Evolutionary conservation across 2,329 filamentous ascomycete species (phyloP), one percentile per base, ranked within the genome.

Genomic region (Botrytis pseudocinerea): DNA sequence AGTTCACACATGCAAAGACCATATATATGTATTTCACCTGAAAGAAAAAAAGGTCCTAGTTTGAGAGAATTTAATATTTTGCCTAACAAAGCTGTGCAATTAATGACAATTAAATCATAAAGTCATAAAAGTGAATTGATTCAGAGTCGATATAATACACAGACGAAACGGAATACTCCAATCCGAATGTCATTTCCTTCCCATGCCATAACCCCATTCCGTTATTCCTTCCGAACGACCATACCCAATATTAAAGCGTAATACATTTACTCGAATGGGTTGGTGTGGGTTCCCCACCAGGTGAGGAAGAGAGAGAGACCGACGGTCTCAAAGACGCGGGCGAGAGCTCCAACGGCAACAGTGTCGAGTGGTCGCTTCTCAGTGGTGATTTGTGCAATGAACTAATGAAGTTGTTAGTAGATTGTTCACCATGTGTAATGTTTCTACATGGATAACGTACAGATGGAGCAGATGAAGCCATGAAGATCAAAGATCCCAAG

Each of bases 261-360:
- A 40, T 60, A 38, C 20, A 59, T 78, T 78, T 80, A 81, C 69
- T 81, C 90, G 84, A 97, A 97, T 75, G 94, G 94, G 87, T 94
- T 95, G 85, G 94, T 96, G 82, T 93, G 92, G 81, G 95, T 98
- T 81, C 95, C 95, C 95, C 95, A 98, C 92, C 93, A 98, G 82
- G 94, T 97, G 80, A 98, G 87, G 89, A 98, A 94, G 80, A 97
- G 83, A 76, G 92, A 94, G 74, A 98, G 89, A 76, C 95, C 96
- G 74, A 98, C 89, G 4, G 96, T 98, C 89, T 98, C 96, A 79
- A 97, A 89, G 79, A 96, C 85, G 85, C 96, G 95, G 81, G 93
- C 92, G 69, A 96, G 85, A 76, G 92, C 89, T 81, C 92, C 93
- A 77, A 98, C 92, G 78, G 93, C 94, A 78, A 98, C 90, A 76